Evolutionary conservation across 805 yeast genomes (phyloP).

Genomic region (Brettanomyces nanus): DNA sequence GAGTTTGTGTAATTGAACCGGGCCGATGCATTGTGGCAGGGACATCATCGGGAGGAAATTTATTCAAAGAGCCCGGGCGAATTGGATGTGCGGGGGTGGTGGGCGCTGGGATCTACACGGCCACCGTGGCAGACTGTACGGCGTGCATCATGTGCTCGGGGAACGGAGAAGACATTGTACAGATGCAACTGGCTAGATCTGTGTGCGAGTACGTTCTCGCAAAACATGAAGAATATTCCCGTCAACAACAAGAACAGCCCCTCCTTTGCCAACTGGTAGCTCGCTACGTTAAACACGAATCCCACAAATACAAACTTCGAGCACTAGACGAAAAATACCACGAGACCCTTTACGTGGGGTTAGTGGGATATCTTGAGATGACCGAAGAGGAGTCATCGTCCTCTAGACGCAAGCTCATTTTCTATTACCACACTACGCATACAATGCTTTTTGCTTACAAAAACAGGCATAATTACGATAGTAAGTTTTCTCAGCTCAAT

Average conservation of each 20-base stretch:
- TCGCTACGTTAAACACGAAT: constrained; percentile 8
- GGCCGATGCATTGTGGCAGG: constrained; percentile 19
- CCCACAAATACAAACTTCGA: constrained; percentile 11
- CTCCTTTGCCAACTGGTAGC: constrained; percentile 15
- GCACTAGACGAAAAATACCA: constrained; percentile 11
- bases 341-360: constrained; percentile 18
- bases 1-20: constrained; percentile 23
- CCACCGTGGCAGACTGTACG: constrained; percentile 12
- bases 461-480: background rate
- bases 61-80: constrained; percentile 40
- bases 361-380: constrained; percentile 16
- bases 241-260: too few relatives aligned
- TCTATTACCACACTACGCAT: constrained; percentile 23
- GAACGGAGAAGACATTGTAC: constrained; percentile 47
- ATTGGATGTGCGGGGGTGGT: constrained; percentile 46
- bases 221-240: constrained; percentile 1
- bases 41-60: constrained; percentile 47
- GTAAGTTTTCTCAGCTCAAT: constrained; percentile 1
- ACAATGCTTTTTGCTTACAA: constrained; percentile 15
- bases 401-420: constrained; percentile 6
- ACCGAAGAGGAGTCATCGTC: constrained; percentile 2
- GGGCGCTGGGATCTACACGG: constrained; percentile 34
- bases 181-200: constrained; percentile 32
- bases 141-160: constrained; percentile 36
- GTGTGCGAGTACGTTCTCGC: constrained; percentile 15